Evolutionary conservation across 176 grass and related monocot species (phyloP), one percentile per base, ranked within the genome.

Genomic region (Luzula sylvatica): DNA sequence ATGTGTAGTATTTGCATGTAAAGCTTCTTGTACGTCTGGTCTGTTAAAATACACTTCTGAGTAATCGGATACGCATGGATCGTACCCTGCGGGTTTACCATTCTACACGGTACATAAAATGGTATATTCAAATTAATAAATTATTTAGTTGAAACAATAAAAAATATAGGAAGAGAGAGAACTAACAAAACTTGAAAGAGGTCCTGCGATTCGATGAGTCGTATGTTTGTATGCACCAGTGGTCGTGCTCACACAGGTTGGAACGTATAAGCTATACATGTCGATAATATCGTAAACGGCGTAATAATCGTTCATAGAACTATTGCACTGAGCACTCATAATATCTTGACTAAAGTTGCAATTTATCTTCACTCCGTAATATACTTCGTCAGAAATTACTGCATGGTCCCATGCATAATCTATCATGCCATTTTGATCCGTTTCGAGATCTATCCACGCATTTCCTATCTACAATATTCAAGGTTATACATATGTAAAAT

Each of bases 371-470:
- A 98, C 66, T 50, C 75, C 74, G 8, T 26, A n/a, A 76, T 98
- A 90, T n/a, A 87, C 72, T 3, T 73, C 58, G 56, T 98, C 92
- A 26, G 92, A 98, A 56, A 90, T 98, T 55, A 98, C 85, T 29
- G 86, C 92, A 68, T 98, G 92, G 65, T 90, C 86, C 86, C 92
- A 98, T 18, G 92, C 92, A 45, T 98, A 98, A 3, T 98, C 72
- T 20, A 98, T 58, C 86, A 98, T 90, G 50, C 92, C 92, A 17
- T 24, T 69, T 66, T 79, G 65, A 66, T 98, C 92, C 3, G 86
- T 80, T 11, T 90, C 92, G 53, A 83, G 81, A 43, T 98, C 92
- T 68, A 98, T 68, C 21, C 75, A 65, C 19, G 92, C 81, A 61
- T 98, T 98, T 57, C 92, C 92, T 61, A 96, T 86, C 85, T 89